Evolutionary conservation across 257 asterid species (phyloP).

Genomic region (Przewalskia tangutica): DNA sequence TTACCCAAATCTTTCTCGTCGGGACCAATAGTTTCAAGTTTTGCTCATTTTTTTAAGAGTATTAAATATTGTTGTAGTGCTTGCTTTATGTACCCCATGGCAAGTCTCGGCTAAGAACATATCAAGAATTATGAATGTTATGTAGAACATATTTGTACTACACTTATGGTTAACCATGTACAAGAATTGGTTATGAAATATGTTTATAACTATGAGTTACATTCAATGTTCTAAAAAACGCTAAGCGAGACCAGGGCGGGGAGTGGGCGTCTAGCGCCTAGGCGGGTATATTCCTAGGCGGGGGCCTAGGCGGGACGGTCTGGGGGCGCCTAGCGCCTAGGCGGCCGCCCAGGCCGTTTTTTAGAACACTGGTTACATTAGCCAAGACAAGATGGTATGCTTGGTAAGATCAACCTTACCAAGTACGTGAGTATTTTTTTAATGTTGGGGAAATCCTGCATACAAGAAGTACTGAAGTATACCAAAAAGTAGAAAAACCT

Average conservation of each 20-base stretch:
- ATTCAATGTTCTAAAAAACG: no score
- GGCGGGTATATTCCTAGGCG: no score
- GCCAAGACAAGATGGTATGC: background rate
- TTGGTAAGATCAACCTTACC: background rate
- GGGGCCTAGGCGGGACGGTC: no score
- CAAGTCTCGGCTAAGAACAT: background rate
- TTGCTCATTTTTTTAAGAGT: background rate
- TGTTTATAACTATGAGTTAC: background rate
- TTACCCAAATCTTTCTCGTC: background rate
- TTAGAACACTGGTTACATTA: no score
- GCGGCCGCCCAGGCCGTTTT: no score
- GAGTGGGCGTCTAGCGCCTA: no score
- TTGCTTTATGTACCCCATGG: background rate
- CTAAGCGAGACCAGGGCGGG: no score
- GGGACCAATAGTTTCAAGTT: background rate
- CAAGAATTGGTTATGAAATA: background rate
- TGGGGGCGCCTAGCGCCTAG: no score
- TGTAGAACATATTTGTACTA: background rate
- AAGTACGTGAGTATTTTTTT: background rate
- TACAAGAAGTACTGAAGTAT: background rate
- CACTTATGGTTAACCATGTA: background rate
- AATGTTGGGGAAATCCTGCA: background rate
- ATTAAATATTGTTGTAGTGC: background rate
- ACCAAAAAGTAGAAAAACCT: background rate
- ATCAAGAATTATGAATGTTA: background rate